These are phyloP conservation scores for Bruguiera sexangula DNA, from an alignment of 345 rosid species.

Conservation along the genomic window DNA sequence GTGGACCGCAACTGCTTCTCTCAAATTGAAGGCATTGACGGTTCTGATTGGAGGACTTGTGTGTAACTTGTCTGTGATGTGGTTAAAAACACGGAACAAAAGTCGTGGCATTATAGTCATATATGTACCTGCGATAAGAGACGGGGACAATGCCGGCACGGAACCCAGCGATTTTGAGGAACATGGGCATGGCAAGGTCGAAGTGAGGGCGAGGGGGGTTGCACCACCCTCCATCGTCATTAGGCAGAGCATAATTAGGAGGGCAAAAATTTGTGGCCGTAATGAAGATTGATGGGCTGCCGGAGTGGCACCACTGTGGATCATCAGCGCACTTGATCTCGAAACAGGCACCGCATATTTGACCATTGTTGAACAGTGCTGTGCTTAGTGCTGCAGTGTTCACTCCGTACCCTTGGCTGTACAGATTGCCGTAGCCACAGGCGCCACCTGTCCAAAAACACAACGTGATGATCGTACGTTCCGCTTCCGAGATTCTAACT, in stretches of 20 bases:
- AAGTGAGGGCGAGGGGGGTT: conserved; percentile 77
- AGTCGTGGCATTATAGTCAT: neutral
- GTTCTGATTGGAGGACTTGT: too few species aligned
- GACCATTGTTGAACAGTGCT: conserved; percentile 58
- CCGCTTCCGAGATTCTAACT: neutral
- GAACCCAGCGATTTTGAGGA: conserved; percentile 65
- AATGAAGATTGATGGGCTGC: conserved; percentile 59
- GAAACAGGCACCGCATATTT: conserved; percentile 62
- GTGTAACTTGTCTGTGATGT: neutral
- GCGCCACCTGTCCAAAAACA: conserved; percentile 46
- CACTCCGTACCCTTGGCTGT: conserved; percentile 70
- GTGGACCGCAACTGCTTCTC: too few species aligned
- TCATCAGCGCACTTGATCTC: conserved; percentile 51
- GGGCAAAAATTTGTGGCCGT: conserved; percentile 74
- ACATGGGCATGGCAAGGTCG: conserved; percentile 75
- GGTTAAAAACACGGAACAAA: neutral
- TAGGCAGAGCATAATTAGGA: conserved; percentile 52
- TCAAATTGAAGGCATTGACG: too few species aligned
- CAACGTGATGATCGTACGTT: neutral
- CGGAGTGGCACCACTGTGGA: conserved; percentile 58
- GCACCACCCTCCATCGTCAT: conserved; percentile 85
- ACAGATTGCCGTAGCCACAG: conserved; percentile 61
- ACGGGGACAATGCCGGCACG: conserved; percentile 69
- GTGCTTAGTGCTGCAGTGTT: conserved; percentile 73
- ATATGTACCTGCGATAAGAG: conserved; percentile 63